phyloP scores from a whole-genome alignment of 805 yeast species.

The Candida gorgasii region DNA sequence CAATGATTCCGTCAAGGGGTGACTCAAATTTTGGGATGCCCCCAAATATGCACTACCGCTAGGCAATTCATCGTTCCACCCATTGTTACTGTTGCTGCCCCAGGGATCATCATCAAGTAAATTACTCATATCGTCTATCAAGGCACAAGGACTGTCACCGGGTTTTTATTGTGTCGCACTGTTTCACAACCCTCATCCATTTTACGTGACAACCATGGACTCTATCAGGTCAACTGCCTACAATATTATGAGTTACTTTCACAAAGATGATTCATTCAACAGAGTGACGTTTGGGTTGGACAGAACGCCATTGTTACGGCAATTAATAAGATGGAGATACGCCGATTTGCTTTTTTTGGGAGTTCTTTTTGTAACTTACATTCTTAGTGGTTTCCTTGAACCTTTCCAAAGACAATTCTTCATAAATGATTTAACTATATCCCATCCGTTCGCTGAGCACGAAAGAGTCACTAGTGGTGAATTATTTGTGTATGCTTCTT shows the following conservation, averaged over 20 bases:
- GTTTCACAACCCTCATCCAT: too few species aligned
- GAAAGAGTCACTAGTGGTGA: conserved; percentile 67
- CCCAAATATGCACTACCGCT: conserved; percentile 20
- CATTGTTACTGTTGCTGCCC: conserved; percentile 26
- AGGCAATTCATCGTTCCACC: conserved; percentile 27
- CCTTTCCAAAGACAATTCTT: conserved; percentile 83
- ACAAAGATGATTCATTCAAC: conserved; percentile 22
- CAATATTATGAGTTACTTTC: conserved; percentile 21
- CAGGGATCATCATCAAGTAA: conserved; percentile 32
- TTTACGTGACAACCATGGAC: too few species aligned
- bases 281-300: conserved; percentile 30
- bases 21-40: conserved; percentile 26
- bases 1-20: background rate
- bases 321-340: conserved; percentile 27
- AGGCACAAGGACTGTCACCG: too few species aligned
- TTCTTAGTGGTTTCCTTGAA: conserved; percentile 22
- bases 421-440: conserved; percentile 71
- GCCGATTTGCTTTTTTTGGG: conserved; percentile 23
- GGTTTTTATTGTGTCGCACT: too few species aligned
- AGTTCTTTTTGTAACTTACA: conserved; percentile 23
- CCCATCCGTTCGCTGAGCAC: conserved; percentile 75
- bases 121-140: conserved; percentile 9
- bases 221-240: conserved; percentile 14
- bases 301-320: conserved; percentile 13
- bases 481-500: conserved; percentile 54